phyloP scores from a whole-genome alignment of 2,329 filamentous ascomycete species.

The Penicillium crustosum region DNA sequence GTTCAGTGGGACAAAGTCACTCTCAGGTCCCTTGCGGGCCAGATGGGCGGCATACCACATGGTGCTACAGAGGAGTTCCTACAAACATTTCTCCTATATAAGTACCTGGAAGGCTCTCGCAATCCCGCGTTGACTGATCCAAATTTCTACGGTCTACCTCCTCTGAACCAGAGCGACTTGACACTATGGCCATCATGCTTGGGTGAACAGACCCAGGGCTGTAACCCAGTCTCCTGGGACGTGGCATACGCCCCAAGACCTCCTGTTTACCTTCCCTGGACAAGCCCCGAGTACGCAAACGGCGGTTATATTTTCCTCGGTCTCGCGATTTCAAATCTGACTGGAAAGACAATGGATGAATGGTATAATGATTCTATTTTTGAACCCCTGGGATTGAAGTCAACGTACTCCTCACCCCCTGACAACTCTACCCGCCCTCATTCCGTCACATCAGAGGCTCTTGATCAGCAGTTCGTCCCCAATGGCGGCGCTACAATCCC shows the following conservation, averaged over 20 bases:
- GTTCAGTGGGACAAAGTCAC: conserved; percentile 53
- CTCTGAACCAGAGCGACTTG: conserved; percentile 30
- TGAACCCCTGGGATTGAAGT: conserved; percentile 45
- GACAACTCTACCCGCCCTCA: conserved; percentile 23
- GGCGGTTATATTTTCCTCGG: conserved; percentile 43
- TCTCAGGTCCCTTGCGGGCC: conserved; percentile 46
- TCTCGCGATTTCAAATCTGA: conserved; percentile 48
- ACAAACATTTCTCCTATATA: neutral
- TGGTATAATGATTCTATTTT: conserved; percentile 46
- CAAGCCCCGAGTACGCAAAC: conserved; percentile 53
- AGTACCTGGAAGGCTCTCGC: neutral
- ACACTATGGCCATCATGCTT: conserved; percentile 3
- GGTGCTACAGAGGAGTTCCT: conserved; percentile 24
- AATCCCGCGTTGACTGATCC: neutral
- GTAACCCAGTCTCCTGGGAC: conserved; percentile 1
- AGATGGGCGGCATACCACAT: conserved; percentile 47
- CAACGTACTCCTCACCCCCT: conserved; percentile 41
- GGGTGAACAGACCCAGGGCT: conserved; percentile 32
- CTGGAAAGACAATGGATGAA: conserved; percentile 42
- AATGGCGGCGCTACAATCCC: conserved; percentile 11
- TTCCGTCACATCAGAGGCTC: conserved; percentile 11
- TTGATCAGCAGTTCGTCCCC: conserved; percentile 2
- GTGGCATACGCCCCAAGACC: conserved; percentile 25
- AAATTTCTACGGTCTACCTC: conserved; percentile 30
- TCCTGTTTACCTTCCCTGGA: conserved; percentile 47